phyloP scores from a whole-genome alignment of 192 early-diverging fungal species.

The Cetraspora pellucida region DNA sequence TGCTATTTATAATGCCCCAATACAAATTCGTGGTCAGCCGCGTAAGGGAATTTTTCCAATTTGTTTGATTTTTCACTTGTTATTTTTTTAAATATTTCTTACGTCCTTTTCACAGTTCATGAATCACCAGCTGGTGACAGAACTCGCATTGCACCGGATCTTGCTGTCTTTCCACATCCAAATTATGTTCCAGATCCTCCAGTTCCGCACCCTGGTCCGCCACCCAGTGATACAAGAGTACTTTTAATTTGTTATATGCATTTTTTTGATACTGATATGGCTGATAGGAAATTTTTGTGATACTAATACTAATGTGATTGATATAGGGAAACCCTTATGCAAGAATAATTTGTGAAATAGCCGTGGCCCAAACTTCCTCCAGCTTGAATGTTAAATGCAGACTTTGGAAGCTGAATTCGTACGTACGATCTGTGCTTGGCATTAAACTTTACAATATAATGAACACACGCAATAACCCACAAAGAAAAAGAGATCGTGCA shows the following conservation, averaged over 20 bases:
- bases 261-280: background rate
- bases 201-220: constrained; percentile 10
- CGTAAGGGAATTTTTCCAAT: constrained; percentile 11
- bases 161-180: background rate
- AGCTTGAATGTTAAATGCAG: background rate
- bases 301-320: constrained; percentile 15
- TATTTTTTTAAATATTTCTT: constrained; percentile 3
- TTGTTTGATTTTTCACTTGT: constrained; percentile 6
- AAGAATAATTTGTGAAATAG: constrained; percentile 17
- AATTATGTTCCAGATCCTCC: constrained; percentile 5
- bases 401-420: background rate
- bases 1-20: background rate
- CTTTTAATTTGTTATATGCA: constrained; percentile 22
- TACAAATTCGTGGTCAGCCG: constrained; percentile 22
- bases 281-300: background rate
- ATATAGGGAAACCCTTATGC: constrained; percentile 28
- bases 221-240: constrained; percentile 17
- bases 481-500: constrained; percentile 3
- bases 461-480: background rate
- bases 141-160: constrained; percentile 11
- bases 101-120: constrained; percentile 13
- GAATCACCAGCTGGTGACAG: constrained; percentile 10
- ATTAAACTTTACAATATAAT: constrained; percentile 19
- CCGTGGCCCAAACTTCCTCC: background rate
- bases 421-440: constrained; percentile 23